Conservation (phyloP, 73 alveolate species). For the Paramecium biaurelia region DNA sequence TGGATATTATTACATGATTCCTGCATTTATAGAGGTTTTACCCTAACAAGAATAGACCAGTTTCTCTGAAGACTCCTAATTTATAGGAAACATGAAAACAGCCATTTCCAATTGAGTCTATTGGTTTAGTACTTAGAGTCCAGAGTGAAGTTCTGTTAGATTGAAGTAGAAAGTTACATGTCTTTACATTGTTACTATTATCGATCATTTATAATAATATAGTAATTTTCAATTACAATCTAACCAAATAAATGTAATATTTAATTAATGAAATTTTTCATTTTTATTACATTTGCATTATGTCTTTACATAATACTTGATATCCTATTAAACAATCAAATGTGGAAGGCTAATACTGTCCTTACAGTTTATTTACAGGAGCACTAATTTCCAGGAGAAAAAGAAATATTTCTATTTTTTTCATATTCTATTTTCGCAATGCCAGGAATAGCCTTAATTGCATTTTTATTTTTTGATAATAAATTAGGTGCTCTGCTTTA, state of each 20-base stretch:
- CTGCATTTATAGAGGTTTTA: background rate
- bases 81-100: background rate
- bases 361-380: background rate
- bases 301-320: background rate
- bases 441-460: background rate
- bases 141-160: background rate
- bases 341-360: background rate
- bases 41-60: background rate
- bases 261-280: background rate
- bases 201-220: background rate
- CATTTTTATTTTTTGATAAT: background rate
- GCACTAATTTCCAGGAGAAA: slow-evolving; percentile 1
- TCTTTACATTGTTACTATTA: background rate
- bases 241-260: background rate
- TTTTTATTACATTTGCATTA: background rate
- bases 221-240: background rate
- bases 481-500: background rate
- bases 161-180: background rate
- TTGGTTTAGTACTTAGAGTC: background rate
- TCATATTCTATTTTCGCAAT: background rate
- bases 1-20: background rate
- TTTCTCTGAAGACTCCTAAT: background rate
- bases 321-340: background rate
- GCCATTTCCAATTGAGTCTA: background rate
- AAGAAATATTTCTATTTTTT: background rate